Conservation (phyloP, 805 yeast species). For the Ogataea saltuana region DNA sequence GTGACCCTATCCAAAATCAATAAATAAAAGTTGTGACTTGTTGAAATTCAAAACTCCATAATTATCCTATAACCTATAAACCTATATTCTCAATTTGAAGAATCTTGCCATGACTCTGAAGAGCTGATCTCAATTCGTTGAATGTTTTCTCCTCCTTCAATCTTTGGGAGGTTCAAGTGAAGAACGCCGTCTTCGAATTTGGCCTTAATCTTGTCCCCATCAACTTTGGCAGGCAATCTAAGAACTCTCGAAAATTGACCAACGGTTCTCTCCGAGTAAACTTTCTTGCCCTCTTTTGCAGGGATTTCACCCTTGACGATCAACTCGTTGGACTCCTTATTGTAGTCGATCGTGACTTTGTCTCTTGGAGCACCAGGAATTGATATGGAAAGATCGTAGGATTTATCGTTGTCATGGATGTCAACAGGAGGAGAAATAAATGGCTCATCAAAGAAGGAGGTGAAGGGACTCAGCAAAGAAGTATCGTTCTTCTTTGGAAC, state of each 20-base stretch:
- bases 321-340: constrained; percentile 45
- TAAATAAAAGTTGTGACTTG: no score
- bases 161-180: constrained; percentile 43
- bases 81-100: no score
- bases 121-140: constrained; percentile 28
- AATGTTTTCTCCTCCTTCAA: constrained; percentile 21
- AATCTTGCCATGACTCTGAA: constrained; percentile 13
- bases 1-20: no score
- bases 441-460: constrained; percentile 27
- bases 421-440: constrained; percentile 45
- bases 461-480: constrained; percentile 31
- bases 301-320: constrained; percentile 47
- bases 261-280: constrained; percentile 25
- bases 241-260: constrained; percentile 44
- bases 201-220: constrained; percentile 47
- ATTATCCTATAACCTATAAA: no score
- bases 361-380: constrained; percentile 51
- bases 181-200: constrained; percentile 46
- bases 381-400: constrained; percentile 44
- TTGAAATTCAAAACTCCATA: no score
- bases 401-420: constrained; percentile 43
- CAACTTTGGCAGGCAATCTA: constrained; percentile 43
- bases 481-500: constrained; percentile 12
- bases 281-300: constrained; percentile 15
- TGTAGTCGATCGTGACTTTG: constrained; percentile 45